A percentile compares a stretch with the other conserved stretches of the same genome.
These are phyloP conservation scores for Rhamnella rubrinervis DNA, from an alignment of 331 rosid species.

Conservation along the genomic window DNA sequence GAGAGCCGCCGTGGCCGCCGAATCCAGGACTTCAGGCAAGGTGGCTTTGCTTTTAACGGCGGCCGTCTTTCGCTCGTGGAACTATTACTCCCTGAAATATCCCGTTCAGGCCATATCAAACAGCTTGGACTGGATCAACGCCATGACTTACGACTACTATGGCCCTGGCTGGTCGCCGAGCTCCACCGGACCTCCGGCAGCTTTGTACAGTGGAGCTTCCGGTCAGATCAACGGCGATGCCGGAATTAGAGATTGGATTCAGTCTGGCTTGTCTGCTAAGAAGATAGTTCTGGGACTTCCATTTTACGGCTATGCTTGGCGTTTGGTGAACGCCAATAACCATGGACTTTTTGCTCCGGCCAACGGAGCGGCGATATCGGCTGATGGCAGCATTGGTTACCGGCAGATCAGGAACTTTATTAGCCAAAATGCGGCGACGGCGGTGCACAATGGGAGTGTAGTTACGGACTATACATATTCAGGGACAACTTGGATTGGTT, in stretches of 20 bases:
- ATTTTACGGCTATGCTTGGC: constrained; percentile 35
- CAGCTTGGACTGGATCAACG: constrained; percentile 55
- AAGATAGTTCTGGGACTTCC: constrained; percentile 31
- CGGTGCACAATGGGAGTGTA: constrained; percentile 23
- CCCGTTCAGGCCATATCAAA: constrained; percentile 21
- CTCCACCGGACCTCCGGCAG: constrained; percentile 42
- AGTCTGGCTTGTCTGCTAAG: constrained; percentile 21
- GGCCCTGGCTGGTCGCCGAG: constrained; percentile 36
- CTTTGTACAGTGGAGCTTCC: constrained; percentile 10
- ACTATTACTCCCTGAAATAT: constrained; percentile 14
- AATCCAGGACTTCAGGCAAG: constrained; percentile 29
- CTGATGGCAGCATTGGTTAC: constrained; percentile 13
- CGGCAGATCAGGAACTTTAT: constrained; percentile 18
- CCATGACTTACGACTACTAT: constrained; percentile 62
- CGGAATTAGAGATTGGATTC: constrained; percentile 23
- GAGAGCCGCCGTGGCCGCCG: constrained; percentile 41
- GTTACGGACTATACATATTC: constrained; percentile 41
- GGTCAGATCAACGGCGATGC: constrained; percentile 19
- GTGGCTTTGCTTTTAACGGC: constrained; percentile 39
- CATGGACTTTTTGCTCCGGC: constrained; percentile 30
- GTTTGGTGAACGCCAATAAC: constrained; percentile 5
- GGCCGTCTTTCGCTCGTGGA: constrained; percentile 46
- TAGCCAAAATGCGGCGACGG: not conserved
- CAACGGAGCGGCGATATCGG: constrained; percentile 25
- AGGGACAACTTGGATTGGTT: constrained; percentile 52